Conservation (phyloP, 805 yeast genomes). For the Aciculoconidium aculeatum region DNA sequence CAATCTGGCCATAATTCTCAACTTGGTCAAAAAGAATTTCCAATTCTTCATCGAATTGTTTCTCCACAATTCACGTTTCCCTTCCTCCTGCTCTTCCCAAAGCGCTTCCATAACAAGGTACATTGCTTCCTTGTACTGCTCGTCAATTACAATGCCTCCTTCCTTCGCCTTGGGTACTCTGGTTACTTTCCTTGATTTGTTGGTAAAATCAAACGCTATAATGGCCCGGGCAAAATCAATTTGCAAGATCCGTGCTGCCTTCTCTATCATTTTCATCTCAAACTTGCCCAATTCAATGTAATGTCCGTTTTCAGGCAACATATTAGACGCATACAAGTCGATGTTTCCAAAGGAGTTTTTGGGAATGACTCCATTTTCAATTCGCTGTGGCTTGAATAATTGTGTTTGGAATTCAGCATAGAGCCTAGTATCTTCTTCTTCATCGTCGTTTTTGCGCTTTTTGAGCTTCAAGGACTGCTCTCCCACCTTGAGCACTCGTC, state of each 20-base stretch:
- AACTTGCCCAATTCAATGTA: slow-evolving; percentile 34
- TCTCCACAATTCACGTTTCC: slow-evolving; percentile 38
- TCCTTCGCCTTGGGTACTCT: slow-evolving; percentile 54
- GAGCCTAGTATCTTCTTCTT: slow-evolving; percentile 49
- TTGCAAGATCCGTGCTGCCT: slow-evolving; percentile 65
- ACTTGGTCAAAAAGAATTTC: slow-evolving; percentile 46
- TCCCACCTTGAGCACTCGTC: slow-evolving; percentile 69
- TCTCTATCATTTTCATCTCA: slow-evolving; percentile 46
- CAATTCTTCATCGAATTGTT: slow-evolving; percentile 47
- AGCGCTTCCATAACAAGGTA: slow-evolving; percentile 43
- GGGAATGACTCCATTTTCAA: slow-evolving; percentile 60
- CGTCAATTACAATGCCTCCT: slow-evolving; percentile 72
- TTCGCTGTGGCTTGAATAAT: slow-evolving; percentile 58
- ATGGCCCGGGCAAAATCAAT: slow-evolving; percentile 87
- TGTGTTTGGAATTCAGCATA: slow-evolving; percentile 80
- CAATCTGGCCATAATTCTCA: slow-evolving; percentile 43
- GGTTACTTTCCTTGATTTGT: slow-evolving; percentile 23
- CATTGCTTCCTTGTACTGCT: slow-evolving; percentile 57
- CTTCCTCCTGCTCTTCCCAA: slow-evolving; percentile 44
- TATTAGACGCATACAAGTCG: slow-evolving; percentile 68
- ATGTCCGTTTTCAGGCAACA: slow-evolving; percentile 80
- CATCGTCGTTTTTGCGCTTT: slow-evolving; percentile 34
- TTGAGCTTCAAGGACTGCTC: slow-evolving; percentile 54
- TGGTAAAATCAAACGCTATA: slow-evolving; percentile 70
- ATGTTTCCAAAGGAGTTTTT: slow-evolving; percentile 79